phyloP scores from a whole-genome alignment of 129 eudicot species.

The Saposhnikovia divaricata region DNA sequence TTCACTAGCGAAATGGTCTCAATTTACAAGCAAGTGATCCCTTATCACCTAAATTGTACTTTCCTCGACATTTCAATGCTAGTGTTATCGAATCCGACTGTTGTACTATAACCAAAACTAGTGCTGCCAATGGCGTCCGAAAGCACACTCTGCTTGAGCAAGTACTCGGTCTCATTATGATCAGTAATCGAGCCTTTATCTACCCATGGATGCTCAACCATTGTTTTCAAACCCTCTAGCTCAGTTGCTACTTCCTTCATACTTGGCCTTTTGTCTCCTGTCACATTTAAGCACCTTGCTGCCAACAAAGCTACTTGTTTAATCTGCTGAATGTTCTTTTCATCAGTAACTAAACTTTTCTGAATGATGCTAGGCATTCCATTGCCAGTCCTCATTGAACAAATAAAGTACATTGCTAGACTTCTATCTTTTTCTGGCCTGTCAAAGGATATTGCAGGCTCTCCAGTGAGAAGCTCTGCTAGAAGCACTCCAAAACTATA shows the following conservation, averaged over 20 bases:
- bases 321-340: background rate
- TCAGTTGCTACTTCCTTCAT: background rate
- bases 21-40: no score
- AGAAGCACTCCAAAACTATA: conserved; percentile 3
- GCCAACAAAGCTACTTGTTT: background rate
- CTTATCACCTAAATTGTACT: background rate
- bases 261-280: background rate
- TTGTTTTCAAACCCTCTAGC: background rate
- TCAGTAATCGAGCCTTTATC: background rate
- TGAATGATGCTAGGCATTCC: background rate
- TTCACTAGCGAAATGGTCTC: no score
- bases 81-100: background rate
- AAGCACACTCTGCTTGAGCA: background rate
- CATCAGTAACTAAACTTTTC: background rate
- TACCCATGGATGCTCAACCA: background rate
- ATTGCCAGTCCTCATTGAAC: background rate
- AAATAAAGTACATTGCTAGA: background rate
- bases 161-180: background rate
- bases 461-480: background rate
- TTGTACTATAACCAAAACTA: background rate
- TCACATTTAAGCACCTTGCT: background rate
- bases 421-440: background rate
- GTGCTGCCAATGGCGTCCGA: background rate
- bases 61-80: background rate
- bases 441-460: background rate